Conservation (phyloP, 305 asterid genomes). For the Caryopteris hybrid region DNA sequence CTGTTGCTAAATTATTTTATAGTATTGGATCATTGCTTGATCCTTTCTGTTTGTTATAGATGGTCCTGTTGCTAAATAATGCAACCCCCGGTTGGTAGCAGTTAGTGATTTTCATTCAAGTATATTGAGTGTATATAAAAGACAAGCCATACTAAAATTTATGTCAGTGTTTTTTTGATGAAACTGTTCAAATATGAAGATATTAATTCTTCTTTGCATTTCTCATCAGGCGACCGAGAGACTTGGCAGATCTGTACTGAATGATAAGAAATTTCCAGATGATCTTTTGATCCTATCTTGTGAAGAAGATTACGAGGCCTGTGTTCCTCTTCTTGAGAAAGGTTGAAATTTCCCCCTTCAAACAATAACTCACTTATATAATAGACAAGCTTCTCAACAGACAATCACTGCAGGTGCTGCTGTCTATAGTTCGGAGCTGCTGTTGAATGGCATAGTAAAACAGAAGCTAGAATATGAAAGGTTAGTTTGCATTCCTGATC, state of each 20-base stretch:
- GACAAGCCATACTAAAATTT: not conserved
- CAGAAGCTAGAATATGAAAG: slow-evolving; percentile 88
- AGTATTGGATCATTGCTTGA: not conserved
- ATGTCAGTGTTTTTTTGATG: not conserved
- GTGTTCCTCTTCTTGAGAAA: slow-evolving; percentile 86
- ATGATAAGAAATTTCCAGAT: slow-evolving; percentile 51
- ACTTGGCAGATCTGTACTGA: slow-evolving; percentile 68
- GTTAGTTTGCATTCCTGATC: slow-evolving; percentile 32
- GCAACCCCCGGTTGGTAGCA: not conserved
- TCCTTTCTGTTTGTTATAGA: not conserved
- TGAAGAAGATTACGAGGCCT: slow-evolving; percentile 78
- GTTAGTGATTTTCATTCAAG: not conserved
- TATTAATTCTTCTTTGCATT: slow-evolving; percentile 18
- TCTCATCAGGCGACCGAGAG: slow-evolving; percentile 72
- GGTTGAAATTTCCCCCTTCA: slow-evolving; percentile 38
- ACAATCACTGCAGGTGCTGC: slow-evolving; percentile 58
- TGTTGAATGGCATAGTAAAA: slow-evolving; percentile 87
- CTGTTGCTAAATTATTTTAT: not conserved
- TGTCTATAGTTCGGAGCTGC: slow-evolving; percentile 84
- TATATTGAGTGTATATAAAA: not conserved
- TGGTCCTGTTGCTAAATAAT: not conserved
- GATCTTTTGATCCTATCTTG: slow-evolving; percentile 81
- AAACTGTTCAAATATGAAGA: not conserved
- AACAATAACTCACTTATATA: not conserved
- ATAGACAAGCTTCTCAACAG: not conserved